Base-by-base conservation (phyloP, 441 rosid species). In the Daphne laureola region DNA sequence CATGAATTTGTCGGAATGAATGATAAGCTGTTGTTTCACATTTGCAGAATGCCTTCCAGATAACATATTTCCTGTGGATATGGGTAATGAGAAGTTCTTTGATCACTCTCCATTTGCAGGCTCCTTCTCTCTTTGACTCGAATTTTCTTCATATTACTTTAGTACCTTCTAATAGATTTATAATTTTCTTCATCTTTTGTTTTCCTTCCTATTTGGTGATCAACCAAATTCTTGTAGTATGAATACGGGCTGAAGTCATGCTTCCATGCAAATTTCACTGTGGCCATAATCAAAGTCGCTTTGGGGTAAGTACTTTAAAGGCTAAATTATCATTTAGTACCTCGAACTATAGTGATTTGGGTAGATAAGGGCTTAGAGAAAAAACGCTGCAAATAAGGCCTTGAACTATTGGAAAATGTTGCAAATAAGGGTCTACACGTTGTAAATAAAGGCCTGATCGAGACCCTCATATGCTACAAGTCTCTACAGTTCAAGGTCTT, bases 11-110 rank as follows among this genome's bases (percentile, higher is more conserved):
- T 21, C 25, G 3, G 25, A 21, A 21, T 21, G 25, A 21, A 4
- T 21, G 25, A 21, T 21, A 21, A 21, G 25, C 58, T 46, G n/a
- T 47, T 51, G 45, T 13, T 5, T 38, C 47, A 13, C 36, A 42
- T 60, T 51, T 49, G 67, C 83, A 93, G 97, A 89, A 89, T 45
- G 96, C 96, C 5, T 89, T 93, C 72, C 96, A 89, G 67, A 82
- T 92, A 47, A 92, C 98, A 0, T 86, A 89, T 58, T 84, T 83
- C 80, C 71, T 89, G 35, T 89, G 97, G 98, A 81, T 83, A 59
- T 89, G 82, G 98, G 95, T 92, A 82, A 67, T 16, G 35, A 55
- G 12, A 40, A 51, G 13, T 17, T 35, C 68, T 51, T 17, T 9
- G 2, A 54, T 43, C 5, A 48, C 58, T 31, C 49, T 17, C 43